Evolutionary conservation across 805 yeast species (phyloP), one percentile per base, ranked within the genome.

Genomic region (Starmerella riodocensis): DNA sequence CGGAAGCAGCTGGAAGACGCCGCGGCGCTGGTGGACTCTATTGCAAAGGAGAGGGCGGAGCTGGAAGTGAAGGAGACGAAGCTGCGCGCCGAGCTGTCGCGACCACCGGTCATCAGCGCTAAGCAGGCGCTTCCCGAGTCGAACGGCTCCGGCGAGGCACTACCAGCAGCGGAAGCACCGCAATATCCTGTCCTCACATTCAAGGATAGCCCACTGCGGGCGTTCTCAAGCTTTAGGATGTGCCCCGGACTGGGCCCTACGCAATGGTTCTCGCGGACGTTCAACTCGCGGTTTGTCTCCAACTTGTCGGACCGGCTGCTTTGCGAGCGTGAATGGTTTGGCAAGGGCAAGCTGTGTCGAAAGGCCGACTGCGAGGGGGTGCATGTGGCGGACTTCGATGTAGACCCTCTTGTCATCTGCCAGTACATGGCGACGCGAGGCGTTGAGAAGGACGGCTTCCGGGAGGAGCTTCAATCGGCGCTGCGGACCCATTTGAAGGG

Each of bases 371-470:
- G 56, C 26, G 29, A n/a, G 20, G 27, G 31, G 16, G 43, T 48
- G 12, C 56, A 52, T 36, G 39, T 39, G 32, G 13, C 24, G 18
- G 53, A 51, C 27, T 52, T 42, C 39, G 40, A 34, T 16, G 41
- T 41, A 6, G 29, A 37, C 4, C 29, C 39, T 11, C 19, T 13
- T 9, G 27, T 22, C 11, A 33, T 49, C 4, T 40, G 49, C 31
- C 33, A 44, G 29, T 45, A 45, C 38, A 43, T 49, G 41, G 43
- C 49, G 12, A 36, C 42, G 22, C 45, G 47, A 3, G 32, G 37
- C 9, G 8, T 48, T 3, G 37, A 39, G 27, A 20, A 24, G 14
- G 32, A 27, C 1, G 41, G 36, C 30, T 47, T 26, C 38, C 37
- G 37, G 18, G 34, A 25, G 28, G 42, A 42, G 22, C 40, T 53